A percentile compares a stretch with the other conserved stretches of the same genome.
These are phyloP conservation scores for Pseudotulostoma volvatum DNA, from an alignment of 495 filamentous ascomycete genomes.

Conservation along the genomic window DNA sequence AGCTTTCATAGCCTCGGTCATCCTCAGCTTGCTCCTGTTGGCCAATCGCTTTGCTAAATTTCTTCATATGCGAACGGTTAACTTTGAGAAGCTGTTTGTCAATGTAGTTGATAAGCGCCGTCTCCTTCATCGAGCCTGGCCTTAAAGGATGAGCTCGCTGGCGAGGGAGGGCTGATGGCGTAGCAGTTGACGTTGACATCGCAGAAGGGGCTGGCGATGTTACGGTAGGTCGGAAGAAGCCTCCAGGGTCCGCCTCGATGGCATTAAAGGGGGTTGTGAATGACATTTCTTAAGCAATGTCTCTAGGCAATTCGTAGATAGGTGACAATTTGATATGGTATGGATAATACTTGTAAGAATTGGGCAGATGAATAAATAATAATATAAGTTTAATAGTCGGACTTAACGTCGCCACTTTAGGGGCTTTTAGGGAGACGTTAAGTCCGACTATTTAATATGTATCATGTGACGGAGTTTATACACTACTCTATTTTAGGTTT, in stretches of 20 bases:
- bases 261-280: constrained; percentile 5
- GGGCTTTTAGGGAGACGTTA: too few relatives aligned
- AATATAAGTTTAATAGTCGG: too few relatives aligned
- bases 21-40: constrained; percentile 20
- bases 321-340: too few relatives aligned
- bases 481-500: too few relatives aligned
- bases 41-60: constrained; percentile 37
- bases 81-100: constrained; percentile 45
- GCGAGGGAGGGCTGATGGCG: constrained; percentile 37
- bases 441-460: too few relatives aligned
- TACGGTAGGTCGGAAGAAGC: constrained; percentile 33
- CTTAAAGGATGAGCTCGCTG: constrained; percentile 47
- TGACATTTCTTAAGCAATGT: too few relatives aligned
- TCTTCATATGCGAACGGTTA: constrained; percentile 58
- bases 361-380: too few relatives aligned
- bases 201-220: constrained; percentile 39
- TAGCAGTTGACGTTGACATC: constrained; percentile 20
- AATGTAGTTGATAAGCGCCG: constrained; percentile 52
- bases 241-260: too few relatives aligned
- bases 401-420: too few relatives aligned
- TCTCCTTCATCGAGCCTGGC: constrained; percentile 61
- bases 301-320: too few relatives aligned
- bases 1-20: constrained; percentile 47
- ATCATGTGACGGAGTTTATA: too few relatives aligned
- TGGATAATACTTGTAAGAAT: too few relatives aligned